These are phyloP conservation scores for Parsonsia alboflavescens DNA, from an alignment of 257 asterid genomes.

Conservation along the genomic window DNA sequence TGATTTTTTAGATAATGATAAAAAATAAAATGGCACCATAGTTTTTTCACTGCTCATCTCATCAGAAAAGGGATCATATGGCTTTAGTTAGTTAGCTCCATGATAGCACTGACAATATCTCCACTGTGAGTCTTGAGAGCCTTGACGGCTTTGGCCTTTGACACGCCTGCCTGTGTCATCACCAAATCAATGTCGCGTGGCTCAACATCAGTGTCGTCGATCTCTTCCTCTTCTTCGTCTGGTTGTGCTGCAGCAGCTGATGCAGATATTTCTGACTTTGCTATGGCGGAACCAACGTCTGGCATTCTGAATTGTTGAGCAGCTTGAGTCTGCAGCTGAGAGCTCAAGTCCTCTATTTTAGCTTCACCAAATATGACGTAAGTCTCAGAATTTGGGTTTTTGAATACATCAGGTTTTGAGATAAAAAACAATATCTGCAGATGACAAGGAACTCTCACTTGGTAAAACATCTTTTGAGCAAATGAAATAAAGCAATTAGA, in stretches of 20 bases:
- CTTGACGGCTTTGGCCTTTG: constrained; percentile 69
- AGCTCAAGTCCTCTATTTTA: constrained; percentile 85
- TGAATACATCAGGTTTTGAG: constrained; percentile 87
- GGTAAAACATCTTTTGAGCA: not conserved
- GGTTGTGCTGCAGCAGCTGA: constrained; percentile 33
- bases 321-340: constrained; percentile 94
- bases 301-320: constrained; percentile 92
- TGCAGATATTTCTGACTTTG: constrained; percentile 48
- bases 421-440: constrained; percentile 71
- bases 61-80: too few relatives aligned
- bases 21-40: constrained; percentile 18
- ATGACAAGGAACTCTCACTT: not conserved
- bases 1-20: not conserved
- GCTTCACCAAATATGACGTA: constrained; percentile 90
- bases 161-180: constrained; percentile 87
- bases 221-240: constrained; percentile 75
- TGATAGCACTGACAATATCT: constrained; percentile 87
- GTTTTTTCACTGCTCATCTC: not conserved
- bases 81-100: constrained; percentile 68
- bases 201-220: constrained; percentile 66
- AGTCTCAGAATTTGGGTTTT: constrained; percentile 83
- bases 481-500: not conserved
- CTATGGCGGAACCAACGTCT: constrained; percentile 55
- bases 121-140: constrained; percentile 76
- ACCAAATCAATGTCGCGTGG: constrained; percentile 80